Conservation (phyloP, 208 protist species). For the Leishmania tarentolae region DNA sequence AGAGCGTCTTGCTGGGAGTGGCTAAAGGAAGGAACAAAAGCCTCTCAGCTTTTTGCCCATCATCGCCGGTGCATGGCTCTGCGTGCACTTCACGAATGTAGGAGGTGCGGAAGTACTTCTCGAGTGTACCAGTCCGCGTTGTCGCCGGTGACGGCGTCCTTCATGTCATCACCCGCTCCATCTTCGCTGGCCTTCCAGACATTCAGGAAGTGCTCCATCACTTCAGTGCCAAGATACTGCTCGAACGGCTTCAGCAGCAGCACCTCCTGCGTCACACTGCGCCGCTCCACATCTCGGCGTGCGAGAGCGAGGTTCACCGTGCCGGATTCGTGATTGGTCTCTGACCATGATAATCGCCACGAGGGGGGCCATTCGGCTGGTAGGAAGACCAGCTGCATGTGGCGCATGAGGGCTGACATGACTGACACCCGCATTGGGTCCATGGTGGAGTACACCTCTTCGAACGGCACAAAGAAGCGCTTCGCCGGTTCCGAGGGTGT, state of each 20-base stretch:
- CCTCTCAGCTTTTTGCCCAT: too few species aligned
- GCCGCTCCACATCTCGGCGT: conserved; percentile 48
- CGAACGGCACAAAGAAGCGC: conserved; percentile 43
- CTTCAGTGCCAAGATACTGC: conserved; percentile 52
- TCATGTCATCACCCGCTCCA: conserved; percentile 4
- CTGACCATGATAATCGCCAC: conserved; percentile 11
- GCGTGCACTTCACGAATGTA: conserved; percentile 18
- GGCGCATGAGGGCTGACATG: conserved; percentile 56
- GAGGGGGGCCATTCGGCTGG: conserved; percentile 48
- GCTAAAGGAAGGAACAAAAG: not conserved
- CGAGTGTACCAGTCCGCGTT: conserved; percentile 41
- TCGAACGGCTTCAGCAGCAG: conserved; percentile 62
- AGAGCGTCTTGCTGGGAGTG: not conserved
- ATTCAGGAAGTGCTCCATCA: conserved; percentile 48
- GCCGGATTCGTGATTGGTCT: not conserved
- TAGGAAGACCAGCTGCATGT: conserved; percentile 60
- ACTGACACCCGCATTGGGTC: conserved; percentile 79
- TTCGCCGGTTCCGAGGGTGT: not conserved
- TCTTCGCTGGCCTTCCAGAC: conserved; percentile 18
- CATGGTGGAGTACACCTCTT: conserved; percentile 53
- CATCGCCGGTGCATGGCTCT: not conserved
- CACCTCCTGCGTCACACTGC: conserved; percentile 55
- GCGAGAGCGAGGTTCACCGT: conserved; percentile 40
- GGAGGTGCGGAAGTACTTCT: conserved; percentile 35
- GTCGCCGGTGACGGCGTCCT: conserved; percentile 16